Evolutionary conservation across 2,329 filamentous ascomycete genomes (phyloP).

Genomic region (Fusarium equiseti): DNA sequence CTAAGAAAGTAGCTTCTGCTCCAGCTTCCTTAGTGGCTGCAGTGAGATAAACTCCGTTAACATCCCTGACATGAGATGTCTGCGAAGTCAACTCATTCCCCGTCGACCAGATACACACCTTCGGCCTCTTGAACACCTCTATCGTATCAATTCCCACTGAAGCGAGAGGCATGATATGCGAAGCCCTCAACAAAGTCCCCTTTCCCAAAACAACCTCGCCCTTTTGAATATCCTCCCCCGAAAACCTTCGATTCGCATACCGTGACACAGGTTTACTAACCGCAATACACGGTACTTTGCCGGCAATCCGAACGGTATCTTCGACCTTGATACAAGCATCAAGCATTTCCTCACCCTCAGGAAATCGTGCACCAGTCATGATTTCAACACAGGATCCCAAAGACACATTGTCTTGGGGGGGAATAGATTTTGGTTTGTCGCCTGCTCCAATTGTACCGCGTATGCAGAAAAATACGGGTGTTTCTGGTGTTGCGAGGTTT

Average conservation of each 20-base stretch:
- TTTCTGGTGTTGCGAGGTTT: neutral
- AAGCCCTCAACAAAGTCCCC: neutral
- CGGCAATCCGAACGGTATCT: neutral
- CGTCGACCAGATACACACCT: neutral
- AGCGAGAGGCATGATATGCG: neutral
- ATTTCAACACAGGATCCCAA: neutral
- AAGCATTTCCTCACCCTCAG: neutral
- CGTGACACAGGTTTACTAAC: neutral
- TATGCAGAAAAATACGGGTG: neutral
- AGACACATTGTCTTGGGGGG: accelerated
- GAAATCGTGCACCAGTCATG: neutral
- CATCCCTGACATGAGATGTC: neutral
- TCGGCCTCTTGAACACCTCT: neutral
- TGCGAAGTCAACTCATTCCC: neutral
- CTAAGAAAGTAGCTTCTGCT: neutral
- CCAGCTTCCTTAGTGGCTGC: neutral
- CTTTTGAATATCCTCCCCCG: neutral
- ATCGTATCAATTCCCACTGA: accelerated
- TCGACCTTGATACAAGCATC: neutral
- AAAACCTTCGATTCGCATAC: neutral
- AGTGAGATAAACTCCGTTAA: neutral
- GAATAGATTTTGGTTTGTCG: accelerated
- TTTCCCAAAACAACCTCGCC: neutral
- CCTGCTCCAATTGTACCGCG: neutral
- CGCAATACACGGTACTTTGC: accelerated